Evolutionary conservation across 139 green algal species (phyloP), one percentile per base, ranked within the genome.

Genomic region (Pleodorina starrii): DNA sequence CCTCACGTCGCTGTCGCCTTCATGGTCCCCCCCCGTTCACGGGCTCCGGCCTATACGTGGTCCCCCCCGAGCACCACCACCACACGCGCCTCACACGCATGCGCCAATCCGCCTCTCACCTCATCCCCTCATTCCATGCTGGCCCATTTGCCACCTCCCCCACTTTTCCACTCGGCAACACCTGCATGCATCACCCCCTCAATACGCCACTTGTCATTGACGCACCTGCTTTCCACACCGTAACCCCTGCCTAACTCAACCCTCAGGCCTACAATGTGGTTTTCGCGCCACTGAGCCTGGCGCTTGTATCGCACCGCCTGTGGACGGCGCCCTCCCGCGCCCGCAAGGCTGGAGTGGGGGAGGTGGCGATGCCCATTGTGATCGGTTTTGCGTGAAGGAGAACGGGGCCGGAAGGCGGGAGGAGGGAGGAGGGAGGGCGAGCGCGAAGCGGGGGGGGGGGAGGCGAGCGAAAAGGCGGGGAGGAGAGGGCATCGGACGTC

Each of bases 211-310:
- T 4, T 29, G 19, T 29, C 63, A 27, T 14, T 40, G 63, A 69
- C n/a, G n/a, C n/a, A n/a, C n/a, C n/a, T n/a, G n/a, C n/a, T n/a
- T n/a, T n/a, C n/a, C n/a, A n/a, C n/a, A n/a, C n/a, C n/a, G n/a
- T n/a, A n/a, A n/a, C n/a, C n/a, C n/a, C n/a, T n/a, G n/a, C n/a
- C n/a, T n/a, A n/a, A n/a, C n/a, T n/a, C n/a, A n/a, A n/a, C 43
- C 1, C 32, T 59, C 46, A 84, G 60, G 80, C 80, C 59, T 87
- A 87, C 80, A 87, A 87, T 27, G 38, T 87, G 42, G 80, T 87
- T 14, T 63, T 87, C 5, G 59, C 35, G 4, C 80, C 80, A 23
- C 63, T 87, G 59, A 40, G 59, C 12, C 9, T 87, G 27, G 12
- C n/a, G 42, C 80, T 87, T 25, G 60, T 87, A 27, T 16, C 42